Conservation (phyloP, 179 eudicot species). For the Drosera spatulata region DNA sequence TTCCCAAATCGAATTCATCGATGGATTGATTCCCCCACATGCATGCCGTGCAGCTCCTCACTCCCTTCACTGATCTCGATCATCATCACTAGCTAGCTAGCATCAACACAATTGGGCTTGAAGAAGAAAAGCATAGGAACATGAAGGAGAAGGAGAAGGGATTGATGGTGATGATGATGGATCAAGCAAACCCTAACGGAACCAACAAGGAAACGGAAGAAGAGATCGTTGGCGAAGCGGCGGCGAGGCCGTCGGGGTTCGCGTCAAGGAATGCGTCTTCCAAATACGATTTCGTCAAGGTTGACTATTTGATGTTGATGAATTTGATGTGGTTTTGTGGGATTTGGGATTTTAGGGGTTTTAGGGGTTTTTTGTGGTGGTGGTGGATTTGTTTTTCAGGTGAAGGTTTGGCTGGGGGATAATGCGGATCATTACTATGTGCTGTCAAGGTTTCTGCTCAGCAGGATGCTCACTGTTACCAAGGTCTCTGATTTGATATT, state of each 20-base stretch:
- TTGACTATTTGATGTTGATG: conserved; percentile 3
- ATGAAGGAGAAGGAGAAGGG: conserved; percentile 3
- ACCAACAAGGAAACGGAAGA: not conserved
- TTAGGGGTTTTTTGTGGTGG: not conserved
- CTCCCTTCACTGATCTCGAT: too few species aligned
- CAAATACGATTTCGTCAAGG: conserved; percentile 99
- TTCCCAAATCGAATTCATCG: too few species aligned
- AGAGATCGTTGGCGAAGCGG: not conserved
- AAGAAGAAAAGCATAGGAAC: not conserved
- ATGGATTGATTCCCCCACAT: too few species aligned
- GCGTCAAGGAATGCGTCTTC: conserved; percentile 82
- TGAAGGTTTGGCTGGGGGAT: conserved; percentile 96
- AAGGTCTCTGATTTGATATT: conserved; percentile 32
- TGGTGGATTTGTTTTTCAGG: conserved; percentile 26
- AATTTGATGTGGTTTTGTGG: too few species aligned
- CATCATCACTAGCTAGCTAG: too few species aligned
- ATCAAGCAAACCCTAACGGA: not conserved
- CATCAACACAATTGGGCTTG: too few species aligned
- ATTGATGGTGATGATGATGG: not conserved
- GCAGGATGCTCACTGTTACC: conserved; percentile 95
- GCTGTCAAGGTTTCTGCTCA: conserved; percentile 84
- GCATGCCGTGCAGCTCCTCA: too few species aligned
- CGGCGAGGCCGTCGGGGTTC: conserved; percentile 16
- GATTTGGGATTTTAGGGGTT: too few species aligned
- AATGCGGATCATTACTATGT: conserved; percentile 99